A percentile compares a stretch with the other conserved stretches of the same genome.
These are phyloP conservation scores for Solanum pinnatisectum DNA, from an alignment of 257 asterid genomes.

Conservation along the genomic window DNA sequence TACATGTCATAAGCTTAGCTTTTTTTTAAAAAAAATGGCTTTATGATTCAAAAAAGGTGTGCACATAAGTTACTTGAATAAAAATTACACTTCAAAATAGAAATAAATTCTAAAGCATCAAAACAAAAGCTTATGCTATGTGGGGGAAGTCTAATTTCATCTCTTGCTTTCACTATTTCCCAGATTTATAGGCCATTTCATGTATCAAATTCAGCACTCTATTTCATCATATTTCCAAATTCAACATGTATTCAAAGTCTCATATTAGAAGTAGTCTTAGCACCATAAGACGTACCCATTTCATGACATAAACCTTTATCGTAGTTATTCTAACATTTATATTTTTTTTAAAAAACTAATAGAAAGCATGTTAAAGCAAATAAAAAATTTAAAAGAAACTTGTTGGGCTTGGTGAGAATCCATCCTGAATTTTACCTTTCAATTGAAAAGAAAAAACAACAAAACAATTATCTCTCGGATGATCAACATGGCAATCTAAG, in stretches of 20 bases:
- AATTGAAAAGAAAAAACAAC: neutral
- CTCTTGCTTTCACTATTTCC: neutral
- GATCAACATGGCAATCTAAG: neutral
- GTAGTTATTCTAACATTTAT: neutral
- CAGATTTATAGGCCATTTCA: neutral
- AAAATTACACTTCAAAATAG: too few species aligned
- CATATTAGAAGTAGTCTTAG: neutral
- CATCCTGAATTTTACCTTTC: neutral
- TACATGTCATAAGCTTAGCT: too few species aligned
- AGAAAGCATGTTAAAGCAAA: neutral
- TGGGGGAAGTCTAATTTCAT: neutral
- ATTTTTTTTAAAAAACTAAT: neutral
- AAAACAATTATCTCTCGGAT: neutral
- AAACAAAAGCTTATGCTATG: neutral
- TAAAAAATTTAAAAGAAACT: neutral
- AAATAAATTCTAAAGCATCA: neutral
- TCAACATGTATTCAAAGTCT: neutral
- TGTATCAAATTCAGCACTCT: neutral
- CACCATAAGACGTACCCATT: neutral
- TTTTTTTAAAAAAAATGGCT: too few species aligned
- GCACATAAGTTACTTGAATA: too few species aligned
- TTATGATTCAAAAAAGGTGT: too few species aligned
- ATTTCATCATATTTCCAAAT: neutral
- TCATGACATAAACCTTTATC: neutral
- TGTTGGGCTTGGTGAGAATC: neutral